phyloP scores from a whole-genome alignment of 768 basidiomycete species.

The Trametes coccinea region DNA sequence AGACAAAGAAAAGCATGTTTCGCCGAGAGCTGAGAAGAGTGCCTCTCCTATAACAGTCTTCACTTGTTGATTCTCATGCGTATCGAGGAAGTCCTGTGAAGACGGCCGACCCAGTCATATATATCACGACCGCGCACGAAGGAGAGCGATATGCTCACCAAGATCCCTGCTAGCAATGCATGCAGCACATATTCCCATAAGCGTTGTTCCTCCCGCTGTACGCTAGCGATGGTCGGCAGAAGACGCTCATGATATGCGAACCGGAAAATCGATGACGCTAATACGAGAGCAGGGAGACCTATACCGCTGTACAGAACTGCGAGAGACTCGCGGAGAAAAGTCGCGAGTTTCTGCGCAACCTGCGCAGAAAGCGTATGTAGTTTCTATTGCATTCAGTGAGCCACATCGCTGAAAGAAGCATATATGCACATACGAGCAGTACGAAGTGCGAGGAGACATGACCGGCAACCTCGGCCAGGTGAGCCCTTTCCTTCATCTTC shows the following conservation, averaged over 20 bases:
- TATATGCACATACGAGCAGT: constrained; percentile 41
- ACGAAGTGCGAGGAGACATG: constrained; percentile 44
- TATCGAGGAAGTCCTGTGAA: constrained; percentile 34
- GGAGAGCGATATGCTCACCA: constrained; percentile 36
- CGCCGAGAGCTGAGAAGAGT: constrained; percentile 37
- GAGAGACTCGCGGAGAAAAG: constrained; percentile 44
- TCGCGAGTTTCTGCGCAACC: constrained; percentile 39
- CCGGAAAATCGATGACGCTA: constrained; percentile 43
- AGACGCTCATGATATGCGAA: constrained; percentile 43
- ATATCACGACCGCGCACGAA: background rate
- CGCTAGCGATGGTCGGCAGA: constrained; percentile 26
- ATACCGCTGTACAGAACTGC: constrained; percentile 46
- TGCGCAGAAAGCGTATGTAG: constrained; percentile 39
- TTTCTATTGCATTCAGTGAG: constrained; percentile 33
- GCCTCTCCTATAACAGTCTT: constrained; percentile 32
- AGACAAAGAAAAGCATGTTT: constrained; percentile 38
- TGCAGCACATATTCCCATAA: constrained; percentile 50
- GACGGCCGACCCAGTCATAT: background rate
- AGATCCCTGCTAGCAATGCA: constrained; percentile 52
- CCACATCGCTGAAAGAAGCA: background rate
- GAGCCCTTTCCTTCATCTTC: constrained; percentile 31
- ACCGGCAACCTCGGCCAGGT: constrained; percentile 37
- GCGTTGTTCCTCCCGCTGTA: constrained; percentile 23
- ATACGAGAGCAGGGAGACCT: constrained; percentile 41
- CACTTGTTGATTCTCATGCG: constrained; percentile 20